Evolutionary conservation across 2,329 filamentous ascomycete species (phyloP).

Genomic region (Magnaporthales sp.): DNA sequence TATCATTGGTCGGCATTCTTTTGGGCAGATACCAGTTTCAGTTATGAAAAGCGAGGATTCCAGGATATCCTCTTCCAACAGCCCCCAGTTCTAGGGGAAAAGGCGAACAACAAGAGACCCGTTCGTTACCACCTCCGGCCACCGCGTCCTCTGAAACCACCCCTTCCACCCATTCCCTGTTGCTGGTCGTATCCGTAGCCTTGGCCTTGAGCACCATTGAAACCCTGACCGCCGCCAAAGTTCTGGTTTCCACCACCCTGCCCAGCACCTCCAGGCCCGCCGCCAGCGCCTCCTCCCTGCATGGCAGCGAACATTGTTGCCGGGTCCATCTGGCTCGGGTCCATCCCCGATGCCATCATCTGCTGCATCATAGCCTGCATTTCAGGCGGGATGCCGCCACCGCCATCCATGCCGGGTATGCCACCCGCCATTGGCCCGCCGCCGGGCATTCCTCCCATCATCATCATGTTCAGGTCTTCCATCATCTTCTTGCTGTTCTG

Average conservation of each 20-base stretch:
- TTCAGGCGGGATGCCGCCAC: constrained; percentile 53
- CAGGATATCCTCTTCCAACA: neutral
- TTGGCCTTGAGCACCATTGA: constrained; percentile 43
- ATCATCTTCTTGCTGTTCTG: constrained; percentile 71
- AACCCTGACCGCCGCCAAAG: constrained; percentile 30
- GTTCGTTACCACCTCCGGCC: constrained; percentile 6
- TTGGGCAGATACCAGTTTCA: constrained; percentile 2
- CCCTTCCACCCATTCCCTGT: constrained; percentile 28
- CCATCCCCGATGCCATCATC: constrained; percentile 58
- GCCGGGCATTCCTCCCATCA: constrained; percentile 43
- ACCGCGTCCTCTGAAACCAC: constrained; percentile 13
- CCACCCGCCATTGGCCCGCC: constrained; percentile 19
- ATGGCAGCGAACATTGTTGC: constrained; percentile 49
- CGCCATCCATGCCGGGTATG: constrained; percentile 30
- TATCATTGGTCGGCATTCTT: neutral
- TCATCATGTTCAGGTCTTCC: constrained; percentile 59
- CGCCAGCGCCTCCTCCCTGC: constrained; percentile 32
- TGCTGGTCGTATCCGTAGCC: constrained; percentile 29
- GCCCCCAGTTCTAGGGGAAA: neutral
- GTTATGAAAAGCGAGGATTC: neutral
- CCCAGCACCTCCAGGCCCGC: constrained; percentile 27
- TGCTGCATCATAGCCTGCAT: constrained; percentile 65
- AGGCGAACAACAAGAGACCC: neutral
- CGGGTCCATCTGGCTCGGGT: constrained; percentile 58
- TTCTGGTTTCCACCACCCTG: constrained; percentile 43